Percentiles rank a stretch among this genome's conserved stretches.
These are phyloP conservation scores for Aspergillus texensis DNA, from an alignment of 2,329 filamentous ascomycete genomes.

Conservation along the genomic window DNA sequence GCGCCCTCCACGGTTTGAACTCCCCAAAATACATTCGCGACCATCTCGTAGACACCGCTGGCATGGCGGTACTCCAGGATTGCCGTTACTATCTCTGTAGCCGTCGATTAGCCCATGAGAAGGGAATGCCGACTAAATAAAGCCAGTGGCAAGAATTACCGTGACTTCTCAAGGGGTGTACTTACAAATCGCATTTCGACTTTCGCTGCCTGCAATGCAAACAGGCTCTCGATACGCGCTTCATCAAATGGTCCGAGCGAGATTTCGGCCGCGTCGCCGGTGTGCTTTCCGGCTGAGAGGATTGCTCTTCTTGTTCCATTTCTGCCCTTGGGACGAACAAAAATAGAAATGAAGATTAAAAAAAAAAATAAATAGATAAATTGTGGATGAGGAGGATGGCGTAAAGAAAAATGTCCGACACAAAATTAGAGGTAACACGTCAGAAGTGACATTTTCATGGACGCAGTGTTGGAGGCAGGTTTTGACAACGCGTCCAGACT, in stretches of 20 bases:
- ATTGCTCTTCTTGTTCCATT: constrained; percentile 23
- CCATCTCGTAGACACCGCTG: constrained; percentile 60
- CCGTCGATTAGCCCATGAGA: not conserved
- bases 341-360: not conserved
- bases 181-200: constrained; percentile 56
- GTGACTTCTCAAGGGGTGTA: constrained; percentile 10
- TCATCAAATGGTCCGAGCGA: constrained; percentile 39
- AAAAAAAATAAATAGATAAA: too few relatives aligned
- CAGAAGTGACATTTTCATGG: constrained; percentile 9
- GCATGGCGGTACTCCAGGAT: constrained; percentile 57
- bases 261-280: constrained; percentile 19
- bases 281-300: constrained; percentile 15
- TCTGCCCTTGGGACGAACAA: not conserved
- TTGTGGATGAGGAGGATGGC: not conserved
- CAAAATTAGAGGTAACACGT: constrained; percentile 2
- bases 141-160: not conserved
- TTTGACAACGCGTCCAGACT: not conserved
- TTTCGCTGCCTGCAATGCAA: constrained; percentile 54
- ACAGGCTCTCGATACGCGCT: constrained; percentile 53
- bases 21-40: constrained; percentile 61
- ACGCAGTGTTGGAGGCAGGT: not conserved
- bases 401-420: not conserved
- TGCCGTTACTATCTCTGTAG: constrained; percentile 48
- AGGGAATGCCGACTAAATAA: not conserved
- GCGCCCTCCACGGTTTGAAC: constrained; percentile 61